Percentiles rank a stretch among this genome's conserved stretches.
Conservation (phyloP, 805 yeast genomes). For the Wickerhamiella nectarea region DNA sequence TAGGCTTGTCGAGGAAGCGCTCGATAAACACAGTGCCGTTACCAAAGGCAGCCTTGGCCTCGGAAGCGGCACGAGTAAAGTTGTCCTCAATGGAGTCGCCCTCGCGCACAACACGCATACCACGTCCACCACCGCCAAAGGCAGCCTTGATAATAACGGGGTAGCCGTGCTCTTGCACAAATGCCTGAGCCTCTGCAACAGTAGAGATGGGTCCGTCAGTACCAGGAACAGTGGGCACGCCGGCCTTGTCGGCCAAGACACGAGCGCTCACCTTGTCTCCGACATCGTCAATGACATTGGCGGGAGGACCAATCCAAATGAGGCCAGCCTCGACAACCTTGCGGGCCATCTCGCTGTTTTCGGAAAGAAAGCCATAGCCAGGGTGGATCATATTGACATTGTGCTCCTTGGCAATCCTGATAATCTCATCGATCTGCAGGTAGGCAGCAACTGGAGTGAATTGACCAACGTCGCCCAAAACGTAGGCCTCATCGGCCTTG, state of each 20-base stretch:
- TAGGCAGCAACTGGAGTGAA: conserved; percentile 93
- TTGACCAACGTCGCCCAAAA: conserved; percentile 78
- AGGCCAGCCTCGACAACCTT: conserved; percentile 85
- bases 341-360: conserved; percentile 84
- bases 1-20: conserved; percentile 87
- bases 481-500: conserved; percentile 89
- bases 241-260: conserved; percentile 61
- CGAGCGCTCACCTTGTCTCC: conserved; percentile 97
- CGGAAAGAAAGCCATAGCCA: conserved; percentile 82
- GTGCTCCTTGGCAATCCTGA: conserved; percentile 66
- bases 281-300: conserved; percentile 76
- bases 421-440: conserved; percentile 87
- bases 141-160: conserved; percentile 98
- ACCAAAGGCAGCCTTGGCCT: conserved; percentile 92
- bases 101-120: conserved; percentile 97
- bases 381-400: conserved; percentile 81
- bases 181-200: conserved; percentile 61
- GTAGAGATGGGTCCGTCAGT: conserved; percentile 90
- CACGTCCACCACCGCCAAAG: conserved; percentile 99
- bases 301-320: conserved; percentile 92
- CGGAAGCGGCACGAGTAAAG: conserved; percentile 83
- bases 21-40: conserved; percentile 97
- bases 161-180: conserved; percentile 74
- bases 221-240: conserved; percentile 94
- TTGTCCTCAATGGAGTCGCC: conserved; percentile 91